Conservation (phyloP, 352 stramenopile species). For the Globisporangium solare region DNA sequence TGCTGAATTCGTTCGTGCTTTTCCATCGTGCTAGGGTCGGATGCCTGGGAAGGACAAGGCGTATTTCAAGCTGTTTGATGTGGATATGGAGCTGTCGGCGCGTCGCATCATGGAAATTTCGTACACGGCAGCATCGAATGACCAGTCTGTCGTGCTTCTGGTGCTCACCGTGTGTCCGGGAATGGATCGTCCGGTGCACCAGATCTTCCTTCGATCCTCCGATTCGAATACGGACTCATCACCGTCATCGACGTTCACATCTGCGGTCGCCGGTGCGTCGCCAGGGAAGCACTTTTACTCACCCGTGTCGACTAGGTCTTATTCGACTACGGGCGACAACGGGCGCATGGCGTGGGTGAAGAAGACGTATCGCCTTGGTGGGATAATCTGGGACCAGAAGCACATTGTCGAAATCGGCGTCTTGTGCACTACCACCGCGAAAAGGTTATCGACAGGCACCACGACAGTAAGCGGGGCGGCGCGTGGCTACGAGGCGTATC, state of each 20-base stretch:
- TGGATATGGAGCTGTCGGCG: constrained; percentile 33
- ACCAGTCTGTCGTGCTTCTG: constrained; percentile 27
- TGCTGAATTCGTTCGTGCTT: constrained; percentile 2
- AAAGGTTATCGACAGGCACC: constrained; percentile 16
- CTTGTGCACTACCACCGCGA: constrained; percentile 21
- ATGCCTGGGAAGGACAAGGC: constrained; percentile 25
- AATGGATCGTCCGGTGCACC: constrained; percentile 31
- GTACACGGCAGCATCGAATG: constrained; percentile 25
- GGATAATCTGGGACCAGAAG: constrained; percentile 37
- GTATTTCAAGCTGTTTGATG: constrained; percentile 41
- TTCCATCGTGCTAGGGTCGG: constrained; percentile 19
- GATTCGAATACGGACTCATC: constrained; percentile 14
- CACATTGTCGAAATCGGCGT: constrained; percentile 41
- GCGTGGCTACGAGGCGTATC: constrained; percentile 21
- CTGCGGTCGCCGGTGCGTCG: constrained; percentile 20
- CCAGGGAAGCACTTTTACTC: constrained; percentile 34
- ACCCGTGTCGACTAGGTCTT: constrained; percentile 17
- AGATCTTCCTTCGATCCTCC: constrained; percentile 32
- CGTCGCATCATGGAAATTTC: constrained; percentile 32
- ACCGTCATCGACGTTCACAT: constrained; percentile 16
- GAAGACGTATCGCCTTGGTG: constrained; percentile 33
- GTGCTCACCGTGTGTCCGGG: constrained; percentile 36
- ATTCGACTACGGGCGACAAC: not conserved
- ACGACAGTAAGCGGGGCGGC: constrained; percentile 8
- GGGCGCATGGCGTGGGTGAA: constrained; percentile 22